phyloP scores from a whole-genome alignment of 139 green algal species.

The Chlorella vulgaris region DNA sequence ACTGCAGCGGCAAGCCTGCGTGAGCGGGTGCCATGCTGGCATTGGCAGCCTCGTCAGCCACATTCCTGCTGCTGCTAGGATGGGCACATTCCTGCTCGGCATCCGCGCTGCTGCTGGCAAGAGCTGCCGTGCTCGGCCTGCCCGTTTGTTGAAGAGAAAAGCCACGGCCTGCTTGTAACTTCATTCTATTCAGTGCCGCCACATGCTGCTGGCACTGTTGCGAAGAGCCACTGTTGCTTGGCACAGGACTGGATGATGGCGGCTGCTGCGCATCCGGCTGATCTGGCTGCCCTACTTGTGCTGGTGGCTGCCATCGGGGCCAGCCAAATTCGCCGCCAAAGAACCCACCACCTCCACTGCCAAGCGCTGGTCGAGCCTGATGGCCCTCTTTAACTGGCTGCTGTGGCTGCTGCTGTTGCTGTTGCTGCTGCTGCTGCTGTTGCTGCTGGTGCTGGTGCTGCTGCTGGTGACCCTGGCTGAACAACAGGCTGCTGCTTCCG shows the following conservation, averaged over 20 bases:
- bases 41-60: not conserved
- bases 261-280: not conserved
- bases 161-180: slow-evolving; percentile 16
- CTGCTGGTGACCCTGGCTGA: not conserved
- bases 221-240: not conserved
- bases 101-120: too few relatives aligned
- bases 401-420: not conserved
- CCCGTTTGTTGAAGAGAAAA: not conserved
- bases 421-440: not conserved
- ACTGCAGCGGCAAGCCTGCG: not conserved
- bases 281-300: too few relatives aligned
- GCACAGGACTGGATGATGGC: not conserved
- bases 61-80: not conserved
- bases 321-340: slow-evolving; percentile 8
- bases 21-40: not conserved
- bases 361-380: not conserved
- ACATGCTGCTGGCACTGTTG: not conserved
- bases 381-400: not conserved
- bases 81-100: not conserved
- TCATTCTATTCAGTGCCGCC: slow-evolving; percentile 14
- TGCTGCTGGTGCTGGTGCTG: not conserved
- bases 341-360: not conserved
- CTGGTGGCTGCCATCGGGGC: not conserved
- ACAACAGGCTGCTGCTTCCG: too few relatives aligned
- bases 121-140: too few relatives aligned